Evolutionary conservation across 495 filamentous ascomycete species (phyloP), one percentile per base, ranked within the genome.

Genomic region (Hypomontagnella submonticulosa): DNA sequence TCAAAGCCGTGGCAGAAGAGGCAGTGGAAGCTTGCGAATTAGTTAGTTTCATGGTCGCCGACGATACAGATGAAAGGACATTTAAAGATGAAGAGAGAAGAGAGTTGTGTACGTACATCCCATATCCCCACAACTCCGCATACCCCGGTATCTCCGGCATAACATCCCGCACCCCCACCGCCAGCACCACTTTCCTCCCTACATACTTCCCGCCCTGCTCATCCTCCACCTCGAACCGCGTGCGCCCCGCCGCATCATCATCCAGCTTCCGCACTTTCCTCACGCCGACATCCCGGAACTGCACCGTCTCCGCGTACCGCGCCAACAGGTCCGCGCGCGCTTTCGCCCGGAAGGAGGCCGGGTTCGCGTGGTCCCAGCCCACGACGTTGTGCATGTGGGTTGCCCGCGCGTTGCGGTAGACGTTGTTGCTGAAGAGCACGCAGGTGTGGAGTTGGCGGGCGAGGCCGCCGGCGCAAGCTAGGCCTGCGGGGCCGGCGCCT

Each of bases 401-500:
- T 1, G 64, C 63, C 10, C 32, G 19, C 11, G 61, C 66, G 65
- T 88, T 88, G 46, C 86, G 83, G 61, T 83, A 87, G 3, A 49
- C 54, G 6, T 71, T 70, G 2, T 77, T 77, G 71, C 83, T 79
- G 70, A 88, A 84, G 40, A 88, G 66, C 2, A 84, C 57, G 6
- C 77, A 71, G 2, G 73, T 79, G 57, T 83, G 76, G 4, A 74
- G 62, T 20, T 81, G 77, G 11, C 86, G 84, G 0, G 79, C 79
- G 0, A 89, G 76, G 5, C 66, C 71, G 5, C 70, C 33, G 3
- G 85, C 85, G 4, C 74, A 71, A 0, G 80, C 66, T 1, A 89
- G 76, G 7, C 86, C 87, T 7, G 83, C 82, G 4, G 85, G 84
- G 2, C 86, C 87, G 34, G 71, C 79, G 64, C 86, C 86, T 33